Base-by-base conservation (phyloP, 768 basidiomycete species). In the Pisolithus sp. region DNA sequence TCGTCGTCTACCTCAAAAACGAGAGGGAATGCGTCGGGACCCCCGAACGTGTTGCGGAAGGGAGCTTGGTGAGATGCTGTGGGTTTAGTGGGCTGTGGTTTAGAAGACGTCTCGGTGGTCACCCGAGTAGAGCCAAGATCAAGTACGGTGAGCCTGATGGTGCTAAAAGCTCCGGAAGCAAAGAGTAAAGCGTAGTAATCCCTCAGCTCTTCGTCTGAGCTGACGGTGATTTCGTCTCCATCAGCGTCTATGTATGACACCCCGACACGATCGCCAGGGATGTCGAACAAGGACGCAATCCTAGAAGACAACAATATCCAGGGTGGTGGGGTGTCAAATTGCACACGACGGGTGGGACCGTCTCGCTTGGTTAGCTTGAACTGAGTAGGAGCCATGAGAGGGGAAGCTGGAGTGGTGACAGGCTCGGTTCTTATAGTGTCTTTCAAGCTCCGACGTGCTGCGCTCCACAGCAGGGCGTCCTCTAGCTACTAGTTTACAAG, bases 221-320 rank as follows among this genome's bases (percentile, higher is more conserved):
- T 86, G 51, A 90, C 72, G 10, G 88, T 90, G 55, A 92, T 80
- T 53, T 84, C 80, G 61, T 91, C 89, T 37, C 79, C 76, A 60
- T 91, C 88, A 30, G 64, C 63, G 65, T 92, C 89, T 46, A 83
- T 53, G 65, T 92, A 91, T 30, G 83, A 81, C 31, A 87, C 82
- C 2, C 74, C 86, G 48, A 89, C 70, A 48, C 76, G 75, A 52
- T 78, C 76, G 49, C 67, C 50, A 3, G 85, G 78, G 38, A 91
- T 82, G 42, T 62, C 62, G 66, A 72, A 80, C 64, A 90, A 51
- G 73, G 67, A 23, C 59, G 56, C 73, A 52, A 89, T 78, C 58
- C 74, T 83, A 36, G 71, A 57, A 12, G 83, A 77, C 45, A 90
- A 78, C 17, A 67, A 60, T 8, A 55, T 31, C 86, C 88, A 89